phyloP scores from a whole-genome alignment of 2,329 filamentous ascomycete genomes.

The Beauveria rudraprayagi region DNA sequence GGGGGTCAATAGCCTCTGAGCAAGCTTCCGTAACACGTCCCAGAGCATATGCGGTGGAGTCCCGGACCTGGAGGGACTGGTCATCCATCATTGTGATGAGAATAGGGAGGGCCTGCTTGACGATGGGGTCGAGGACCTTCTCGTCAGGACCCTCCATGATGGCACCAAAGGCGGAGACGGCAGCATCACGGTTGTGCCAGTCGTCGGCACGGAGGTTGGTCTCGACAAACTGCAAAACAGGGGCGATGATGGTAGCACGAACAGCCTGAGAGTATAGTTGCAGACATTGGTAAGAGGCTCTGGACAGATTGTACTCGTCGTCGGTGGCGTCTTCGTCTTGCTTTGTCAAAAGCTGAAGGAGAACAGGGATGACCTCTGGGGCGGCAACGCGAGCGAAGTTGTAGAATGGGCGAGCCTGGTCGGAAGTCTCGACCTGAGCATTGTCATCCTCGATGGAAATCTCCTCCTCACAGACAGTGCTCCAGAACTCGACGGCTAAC shows the following conservation, averaged over 20 bases:
- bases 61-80: constrained; percentile 78
- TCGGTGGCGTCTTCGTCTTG: constrained; percentile 96
- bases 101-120: constrained; percentile 89
- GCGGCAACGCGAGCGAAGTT: constrained; percentile 93
- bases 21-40: constrained; percentile 93
- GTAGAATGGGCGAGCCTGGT: constrained; percentile 85
- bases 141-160: constrained; percentile 99
- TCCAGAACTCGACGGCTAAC: constrained; percentile 98
- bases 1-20: constrained; percentile 82
- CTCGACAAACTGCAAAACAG: constrained; percentile 88
- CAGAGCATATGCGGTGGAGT: constrained; percentile 91
- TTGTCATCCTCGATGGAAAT: constrained; percentile 98
- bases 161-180: constrained; percentile 92
- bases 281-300: constrained; percentile 92
- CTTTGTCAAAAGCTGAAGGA: constrained; percentile 82
- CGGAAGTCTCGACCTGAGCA: constrained; percentile 61
- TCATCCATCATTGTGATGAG: constrained; percentile 92
- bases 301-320: constrained; percentile 94
- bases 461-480: constrained; percentile 99
- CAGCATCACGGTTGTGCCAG: constrained; percentile 92
- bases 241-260: constrained; percentile 71
- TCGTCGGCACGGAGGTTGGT: constrained; percentile 81
- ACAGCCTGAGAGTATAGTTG: constrained; percentile 94
- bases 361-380: constrained; percentile 86
- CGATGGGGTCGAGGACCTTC: constrained; percentile 81